phyloP scores from a whole-genome alignment of 2,329 filamentous ascomycete species.

The Neophaeococcomyces aloes region DNA sequence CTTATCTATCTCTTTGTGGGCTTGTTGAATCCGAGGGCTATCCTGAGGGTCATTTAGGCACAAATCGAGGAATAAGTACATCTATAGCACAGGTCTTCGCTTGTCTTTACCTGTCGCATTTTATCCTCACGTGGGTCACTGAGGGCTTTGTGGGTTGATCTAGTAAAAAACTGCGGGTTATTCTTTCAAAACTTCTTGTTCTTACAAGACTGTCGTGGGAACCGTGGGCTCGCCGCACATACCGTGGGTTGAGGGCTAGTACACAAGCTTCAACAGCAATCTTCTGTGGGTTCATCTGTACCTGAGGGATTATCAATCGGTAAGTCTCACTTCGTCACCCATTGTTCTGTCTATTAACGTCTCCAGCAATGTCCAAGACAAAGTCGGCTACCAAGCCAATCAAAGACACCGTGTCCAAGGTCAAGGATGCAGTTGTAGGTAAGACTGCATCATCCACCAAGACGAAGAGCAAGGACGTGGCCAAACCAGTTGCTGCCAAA shows the following conservation, averaged over 20 bases:
- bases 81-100: constrained; percentile 6
- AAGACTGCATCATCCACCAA: constrained; percentile 36
- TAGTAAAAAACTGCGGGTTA: background rate
- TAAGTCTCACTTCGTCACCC: background rate
- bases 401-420: constrained; percentile 36
- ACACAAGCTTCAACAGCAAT: constrained; percentile 6
- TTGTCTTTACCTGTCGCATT: constrained; percentile 4
- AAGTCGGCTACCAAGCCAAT: constrained; percentile 32
- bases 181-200: constrained; percentile 5
- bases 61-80: background rate
- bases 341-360: background rate
- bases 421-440: constrained; percentile 37
- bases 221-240: constrained; percentile 30
- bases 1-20: constrained; percentile 25
- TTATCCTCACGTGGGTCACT: background rate
- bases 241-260: constrained; percentile 17
- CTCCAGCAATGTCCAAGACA: constrained; percentile 28
- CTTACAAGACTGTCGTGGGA: background rate
- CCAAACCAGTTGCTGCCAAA: constrained; percentile 32
- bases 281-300: constrained; percentile 5
- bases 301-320: constrained; percentile 4
- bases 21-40: constrained; percentile 33
- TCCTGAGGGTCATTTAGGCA: constrained; percentile 11
- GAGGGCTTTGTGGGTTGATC: constrained; percentile 3
- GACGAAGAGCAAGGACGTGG: constrained; percentile 36